A percentile compares a stretch with the other conserved stretches of the same genome.
phyloP scores from a whole-genome alignment of 306 rosid genomes.

The Sesbania bispinosa region DNA sequence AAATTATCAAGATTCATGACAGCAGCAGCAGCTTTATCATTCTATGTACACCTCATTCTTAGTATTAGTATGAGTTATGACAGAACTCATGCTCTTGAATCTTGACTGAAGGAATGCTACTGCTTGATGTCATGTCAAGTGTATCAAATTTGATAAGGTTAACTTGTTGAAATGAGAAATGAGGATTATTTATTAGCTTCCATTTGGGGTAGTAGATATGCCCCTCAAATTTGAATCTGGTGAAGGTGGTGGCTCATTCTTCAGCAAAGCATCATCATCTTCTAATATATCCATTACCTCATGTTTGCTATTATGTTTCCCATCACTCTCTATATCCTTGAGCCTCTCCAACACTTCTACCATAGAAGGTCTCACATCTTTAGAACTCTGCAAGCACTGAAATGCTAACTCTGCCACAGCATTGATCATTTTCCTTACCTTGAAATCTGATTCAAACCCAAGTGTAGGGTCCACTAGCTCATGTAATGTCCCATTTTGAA shows the following conservation, averaged over 20 bases:
- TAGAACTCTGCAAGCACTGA: conserved; percentile 67
- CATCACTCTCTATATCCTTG: conserved; percentile 40
- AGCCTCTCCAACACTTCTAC: conserved; percentile 46
- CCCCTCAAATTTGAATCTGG: conserved; percentile 45
- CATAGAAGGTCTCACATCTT: conserved; percentile 74
- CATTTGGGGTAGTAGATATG: conserved; percentile 31
- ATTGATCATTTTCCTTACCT: conserved; percentile 47
- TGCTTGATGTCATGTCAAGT: neutral
- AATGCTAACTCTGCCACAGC: conserved; percentile 82
- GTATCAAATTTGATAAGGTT: neutral
- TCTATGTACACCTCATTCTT: conserved; percentile 29
- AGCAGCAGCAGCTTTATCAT: neutral
- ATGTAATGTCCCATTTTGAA: conserved; percentile 48
- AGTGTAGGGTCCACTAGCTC: conserved; percentile 66
- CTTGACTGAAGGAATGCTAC: neutral
- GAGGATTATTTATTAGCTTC: conserved; percentile 6
- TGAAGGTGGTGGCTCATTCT: conserved; percentile 50
- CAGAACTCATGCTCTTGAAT: neutral
- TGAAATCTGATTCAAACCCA: conserved; percentile 56
- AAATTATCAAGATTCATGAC: neutral
- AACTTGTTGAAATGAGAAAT: neutral
- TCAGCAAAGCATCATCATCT: conserved; percentile 40
- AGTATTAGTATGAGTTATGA: neutral
- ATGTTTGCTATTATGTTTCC: conserved; percentile 19
- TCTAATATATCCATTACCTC: conserved; percentile 41